Evolutionary conservation across 768 basidiomycete genomes (phyloP).

Genomic region (Phylloporus sp.): DNA sequence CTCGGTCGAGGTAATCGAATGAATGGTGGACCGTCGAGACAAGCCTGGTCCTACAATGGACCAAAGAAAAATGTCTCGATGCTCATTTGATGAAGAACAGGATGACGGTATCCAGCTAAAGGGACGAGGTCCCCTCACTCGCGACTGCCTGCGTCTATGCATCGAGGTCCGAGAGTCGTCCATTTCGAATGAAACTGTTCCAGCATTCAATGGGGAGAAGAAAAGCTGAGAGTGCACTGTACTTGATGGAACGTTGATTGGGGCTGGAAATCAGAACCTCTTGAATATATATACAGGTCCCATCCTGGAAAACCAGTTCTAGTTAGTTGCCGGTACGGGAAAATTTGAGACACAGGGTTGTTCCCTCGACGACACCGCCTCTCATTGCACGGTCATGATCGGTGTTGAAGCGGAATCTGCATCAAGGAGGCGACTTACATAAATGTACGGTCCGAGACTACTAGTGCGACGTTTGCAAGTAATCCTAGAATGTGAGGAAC

Average conservation of each 20-base stretch:
- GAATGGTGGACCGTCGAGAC: slow-evolving; percentile 13
- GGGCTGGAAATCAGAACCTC: slow-evolving; percentile 12
- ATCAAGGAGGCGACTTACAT: too few relatives aligned
- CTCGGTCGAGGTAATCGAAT: slow-evolving; percentile 12
- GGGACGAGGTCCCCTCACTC: slow-evolving; percentile 29
- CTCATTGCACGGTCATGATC: slow-evolving; percentile 15
- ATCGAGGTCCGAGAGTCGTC: slow-evolving; percentile 5
- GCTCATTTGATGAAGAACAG: slow-evolving; percentile 12
- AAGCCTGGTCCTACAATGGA: slow-evolving; percentile 2
- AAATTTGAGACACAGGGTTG: slow-evolving; percentile 9
- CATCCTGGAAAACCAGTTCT: not conserved
- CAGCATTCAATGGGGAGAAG: slow-evolving; percentile 1
- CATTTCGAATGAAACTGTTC: slow-evolving; percentile 7
- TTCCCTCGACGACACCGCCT: slow-evolving; percentile 15
- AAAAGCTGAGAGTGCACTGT: too few relatives aligned
- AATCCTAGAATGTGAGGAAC: too few relatives aligned
- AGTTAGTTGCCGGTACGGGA: slow-evolving; percentile 1
- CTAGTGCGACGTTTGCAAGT: too few relatives aligned
- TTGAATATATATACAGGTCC: slow-evolving; percentile 16
- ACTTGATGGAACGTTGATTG: slow-evolving; percentile 7
- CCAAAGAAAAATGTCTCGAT: slow-evolving; percentile 20
- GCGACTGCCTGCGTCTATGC: slow-evolving; percentile 9
- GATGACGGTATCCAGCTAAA: slow-evolving; percentile 21
- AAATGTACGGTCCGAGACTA: too few relatives aligned
- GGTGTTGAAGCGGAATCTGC: not conserved